Conservation (phyloP, 495 filamentous ascomycete genomes). For the Viridothelium virens region DNA sequence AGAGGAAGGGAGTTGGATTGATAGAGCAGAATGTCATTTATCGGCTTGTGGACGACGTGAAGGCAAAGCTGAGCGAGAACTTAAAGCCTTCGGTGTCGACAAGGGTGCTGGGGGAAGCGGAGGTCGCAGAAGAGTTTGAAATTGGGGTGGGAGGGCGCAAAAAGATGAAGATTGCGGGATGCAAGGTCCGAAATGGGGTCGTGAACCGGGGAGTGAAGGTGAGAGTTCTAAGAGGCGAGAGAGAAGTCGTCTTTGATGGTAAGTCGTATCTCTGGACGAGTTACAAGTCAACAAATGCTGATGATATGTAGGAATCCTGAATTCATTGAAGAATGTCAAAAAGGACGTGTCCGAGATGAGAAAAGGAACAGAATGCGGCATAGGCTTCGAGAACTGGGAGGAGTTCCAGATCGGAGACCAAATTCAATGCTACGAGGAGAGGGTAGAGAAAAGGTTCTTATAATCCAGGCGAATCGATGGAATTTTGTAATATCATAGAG, state of each 20-base stretch:
- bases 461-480: conserved; percentile 30
- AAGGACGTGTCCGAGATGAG: conserved; percentile 81
- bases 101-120: conserved; percentile 78
- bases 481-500: neutral
- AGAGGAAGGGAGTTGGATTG: conserved; percentile 60
- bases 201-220: conserved; percentile 55
- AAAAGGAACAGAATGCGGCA: conserved; percentile 88
- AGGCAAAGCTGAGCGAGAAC: conserved; percentile 54
- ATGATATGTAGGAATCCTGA: conserved; percentile 52
- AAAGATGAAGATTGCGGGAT: conserved; percentile 72
- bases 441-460: conserved; percentile 60
- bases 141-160: conserved; percentile 67
- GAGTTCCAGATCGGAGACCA: conserved; percentile 74
- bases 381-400: conserved; percentile 72
- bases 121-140: conserved; percentile 71
- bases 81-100: conserved; percentile 56
- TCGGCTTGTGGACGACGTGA: conserved; percentile 75
- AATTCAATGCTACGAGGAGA: conserved; percentile 79
- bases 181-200: conserved; percentile 74
- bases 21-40: conserved; percentile 91
- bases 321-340: conserved; percentile 82
- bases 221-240: conserved; percentile 61
- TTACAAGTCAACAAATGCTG: conserved; percentile 1
- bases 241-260: conserved; percentile 72
- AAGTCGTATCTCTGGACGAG: conserved; percentile 34